phyloP scores from a whole-genome alignment of 371 early-diverging fungal genomes.

The Furculomyces boomerangus region DNA sequence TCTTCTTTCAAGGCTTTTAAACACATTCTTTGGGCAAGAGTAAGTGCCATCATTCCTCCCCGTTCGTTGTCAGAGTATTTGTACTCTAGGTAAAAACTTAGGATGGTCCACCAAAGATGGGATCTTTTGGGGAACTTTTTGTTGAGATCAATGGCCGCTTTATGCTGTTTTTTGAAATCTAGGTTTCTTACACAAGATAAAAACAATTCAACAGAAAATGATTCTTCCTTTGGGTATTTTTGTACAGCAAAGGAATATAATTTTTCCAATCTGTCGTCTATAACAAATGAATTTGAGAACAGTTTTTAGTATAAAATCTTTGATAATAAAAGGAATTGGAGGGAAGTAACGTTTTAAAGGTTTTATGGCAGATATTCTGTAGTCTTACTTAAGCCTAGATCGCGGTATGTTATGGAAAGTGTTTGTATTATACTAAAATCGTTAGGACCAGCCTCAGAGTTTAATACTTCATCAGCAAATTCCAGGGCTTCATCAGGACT shows the following conservation, averaged over 20 bases:
- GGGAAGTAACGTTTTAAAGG: neutral
- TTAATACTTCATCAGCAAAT: slow-evolving; percentile 52
- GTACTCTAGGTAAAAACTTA: slow-evolving; percentile 22
- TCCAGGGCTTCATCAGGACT: slow-evolving; percentile 42
- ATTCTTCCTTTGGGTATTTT: slow-evolving; percentile 46
- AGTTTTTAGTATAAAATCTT: neutral
- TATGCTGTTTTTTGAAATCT: slow-evolving; percentile 58
- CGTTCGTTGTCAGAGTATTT: slow-evolving; percentile 6
- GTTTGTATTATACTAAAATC: slow-evolving; percentile 61
- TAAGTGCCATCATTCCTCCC: slow-evolving; percentile 32
- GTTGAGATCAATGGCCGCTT: slow-evolving; percentile 64
- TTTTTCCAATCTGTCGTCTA: slow-evolving; percentile 1
- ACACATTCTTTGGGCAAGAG: slow-evolving; percentile 73
- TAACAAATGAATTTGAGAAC: neutral
- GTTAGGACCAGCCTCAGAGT: slow-evolving; percentile 29
- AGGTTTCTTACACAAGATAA: slow-evolving; percentile 60
- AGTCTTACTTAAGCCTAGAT: slow-evolving; percentile 36
- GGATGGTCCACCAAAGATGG: slow-evolving; percentile 78
- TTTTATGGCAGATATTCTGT: slow-evolving; percentile 54
- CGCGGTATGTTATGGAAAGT: slow-evolving; percentile 43
- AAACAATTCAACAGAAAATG: slow-evolving; percentile 57
- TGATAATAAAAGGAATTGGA: neutral
- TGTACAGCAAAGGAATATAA: slow-evolving; percentile 26
- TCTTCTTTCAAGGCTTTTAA: slow-evolving; percentile 56
- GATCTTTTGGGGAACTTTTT: slow-evolving; percentile 55